These are phyloP conservation scores for Ophiosphaerella herpotricha DNA, from an alignment of 2,329 filamentous ascomycete genomes.

Conservation along the genomic window DNA sequence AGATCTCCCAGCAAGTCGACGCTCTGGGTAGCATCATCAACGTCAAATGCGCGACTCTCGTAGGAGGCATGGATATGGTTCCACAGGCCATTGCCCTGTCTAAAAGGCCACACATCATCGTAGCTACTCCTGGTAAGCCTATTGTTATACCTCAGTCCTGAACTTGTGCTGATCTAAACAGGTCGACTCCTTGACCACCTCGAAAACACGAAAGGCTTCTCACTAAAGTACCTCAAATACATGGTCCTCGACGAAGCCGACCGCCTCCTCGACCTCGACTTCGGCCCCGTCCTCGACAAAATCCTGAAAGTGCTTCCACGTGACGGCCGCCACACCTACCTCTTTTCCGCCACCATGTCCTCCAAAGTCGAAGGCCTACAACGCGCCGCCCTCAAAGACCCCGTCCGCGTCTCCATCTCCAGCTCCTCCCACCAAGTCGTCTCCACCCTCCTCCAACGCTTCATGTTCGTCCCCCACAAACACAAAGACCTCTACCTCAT, in stretches of 20 bases:
- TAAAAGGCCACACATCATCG: slow-evolving; percentile 94
- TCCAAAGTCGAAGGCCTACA: slow-evolving; percentile 93
- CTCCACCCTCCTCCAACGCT: slow-evolving; percentile 82
- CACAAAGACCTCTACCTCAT: slow-evolving; percentile 91
- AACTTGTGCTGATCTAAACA: too few species aligned
- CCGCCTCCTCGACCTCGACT: slow-evolving; percentile 88
- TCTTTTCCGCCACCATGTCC: slow-evolving; percentile 94
- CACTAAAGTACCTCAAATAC: slow-evolving; percentile 78
- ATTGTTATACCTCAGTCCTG: too few species aligned
- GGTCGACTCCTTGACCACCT: slow-evolving; percentile 85
- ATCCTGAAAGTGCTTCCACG: slow-evolving; percentile 83
- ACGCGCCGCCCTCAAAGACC: slow-evolving; percentile 83
- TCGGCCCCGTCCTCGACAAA: slow-evolving; percentile 89
- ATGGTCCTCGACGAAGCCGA: slow-evolving; percentile 96
- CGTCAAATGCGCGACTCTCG: slow-evolving; percentile 83
- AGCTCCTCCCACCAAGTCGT: slow-evolving; percentile 89
- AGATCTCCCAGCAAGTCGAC: slow-evolving; percentile 88
- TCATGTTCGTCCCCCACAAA: slow-evolving; percentile 75
- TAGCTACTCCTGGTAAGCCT: slow-evolving; percentile 72
- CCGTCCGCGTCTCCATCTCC: slow-evolving; percentile 80
- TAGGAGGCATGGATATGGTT: slow-evolving; percentile 96
- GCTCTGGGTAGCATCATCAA: slow-evolving; percentile 84
- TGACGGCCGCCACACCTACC: slow-evolving; percentile 64
- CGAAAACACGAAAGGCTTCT: slow-evolving; percentile 97
- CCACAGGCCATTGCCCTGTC: slow-evolving; percentile 86